phyloP scores from a whole-genome alignment of 2,329 filamentous ascomycete species.

The Thielaviopsis musarum region DNA sequence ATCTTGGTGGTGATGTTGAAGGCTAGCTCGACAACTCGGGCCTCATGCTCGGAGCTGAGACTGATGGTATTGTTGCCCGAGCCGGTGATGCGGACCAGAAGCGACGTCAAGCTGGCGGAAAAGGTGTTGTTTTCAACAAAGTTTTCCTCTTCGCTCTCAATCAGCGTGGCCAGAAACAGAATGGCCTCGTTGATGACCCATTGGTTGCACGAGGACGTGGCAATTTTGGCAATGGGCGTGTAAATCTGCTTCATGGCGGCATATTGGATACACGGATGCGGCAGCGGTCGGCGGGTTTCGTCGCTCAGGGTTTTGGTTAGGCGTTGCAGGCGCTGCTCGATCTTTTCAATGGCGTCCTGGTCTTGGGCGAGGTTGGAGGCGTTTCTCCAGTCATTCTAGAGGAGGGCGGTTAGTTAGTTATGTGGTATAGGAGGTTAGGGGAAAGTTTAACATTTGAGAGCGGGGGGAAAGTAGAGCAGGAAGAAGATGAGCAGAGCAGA shows the following conservation, averaged over 20 bases:
- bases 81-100: conserved; percentile 64
- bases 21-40: conserved; percentile 75
- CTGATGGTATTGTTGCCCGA: conserved; percentile 44
- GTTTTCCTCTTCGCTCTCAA: conserved; percentile 92
- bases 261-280: conserved; percentile 83
- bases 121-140: conserved; percentile 80
- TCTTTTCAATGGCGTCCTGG: conserved; percentile 42
- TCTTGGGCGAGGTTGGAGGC: conserved; percentile 43
- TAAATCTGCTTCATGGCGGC: conserved; percentile 78
- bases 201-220: conserved; percentile 68
- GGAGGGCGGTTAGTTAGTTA: background rate
- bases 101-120: conserved; percentile 70
- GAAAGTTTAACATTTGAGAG: background rate
- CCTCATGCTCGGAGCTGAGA: conserved; percentile 68
- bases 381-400: conserved; percentile 35
- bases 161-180: conserved; percentile 72
- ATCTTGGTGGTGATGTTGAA: conserved; percentile 98
- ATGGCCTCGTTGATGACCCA: conserved; percentile 74
- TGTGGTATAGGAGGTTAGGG: background rate
- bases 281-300: conserved; percentile 72
- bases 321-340: conserved; percentile 46
- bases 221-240: conserved; percentile 75
- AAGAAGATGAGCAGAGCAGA: background rate
- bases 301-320: conserved; percentile 63
- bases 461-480: background rate